Conservation (phyloP, 2,329 filamentous ascomycete genomes). For the Xylaria sp. region DNA sequence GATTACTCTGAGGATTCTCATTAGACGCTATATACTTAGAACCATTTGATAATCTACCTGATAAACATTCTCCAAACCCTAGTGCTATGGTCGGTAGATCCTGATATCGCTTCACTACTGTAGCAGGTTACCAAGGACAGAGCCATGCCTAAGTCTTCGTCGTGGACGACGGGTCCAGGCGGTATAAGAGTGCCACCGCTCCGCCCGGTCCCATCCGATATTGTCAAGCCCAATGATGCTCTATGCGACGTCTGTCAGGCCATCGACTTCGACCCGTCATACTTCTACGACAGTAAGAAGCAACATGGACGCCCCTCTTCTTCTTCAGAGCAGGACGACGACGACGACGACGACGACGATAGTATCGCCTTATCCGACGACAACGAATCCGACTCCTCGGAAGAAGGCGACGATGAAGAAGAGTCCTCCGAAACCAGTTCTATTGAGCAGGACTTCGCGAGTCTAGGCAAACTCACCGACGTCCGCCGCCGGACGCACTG, state of each 20-base stretch:
- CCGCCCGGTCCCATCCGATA: constrained; percentile 8
- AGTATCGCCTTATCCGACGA: constrained; percentile 17
- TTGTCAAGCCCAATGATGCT: constrained; percentile 8
- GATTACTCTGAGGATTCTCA: neutral
- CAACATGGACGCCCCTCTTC: neutral
- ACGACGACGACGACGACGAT: constrained; percentile 6
- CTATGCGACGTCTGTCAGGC: constrained; percentile 25
- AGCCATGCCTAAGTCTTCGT: constrained; percentile 10
- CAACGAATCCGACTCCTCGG: neutral
- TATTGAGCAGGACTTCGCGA: constrained; percentile 6
- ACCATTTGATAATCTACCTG: neutral
- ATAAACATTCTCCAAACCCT: neutral
- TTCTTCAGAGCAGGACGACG: constrained; percentile 10
- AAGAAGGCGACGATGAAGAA: constrained; percentile 2
- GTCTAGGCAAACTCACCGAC: constrained; percentile 21
- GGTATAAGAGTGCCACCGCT: constrained; percentile 25
- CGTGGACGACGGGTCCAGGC: constrained; percentile 9
- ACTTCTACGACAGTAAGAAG: constrained; percentile 6
- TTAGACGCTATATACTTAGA: neutral
- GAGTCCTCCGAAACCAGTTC: constrained; percentile 17
- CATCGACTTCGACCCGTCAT: constrained; percentile 17
- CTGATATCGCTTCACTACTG: neutral
- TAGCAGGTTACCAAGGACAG: neutral
- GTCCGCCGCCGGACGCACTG: constrained; percentile 20
- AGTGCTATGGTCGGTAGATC: neutral